phyloP scores from a whole-genome alignment of 2,329 filamentous ascomycete species.

The Trichoderma pleuroti region DNA sequence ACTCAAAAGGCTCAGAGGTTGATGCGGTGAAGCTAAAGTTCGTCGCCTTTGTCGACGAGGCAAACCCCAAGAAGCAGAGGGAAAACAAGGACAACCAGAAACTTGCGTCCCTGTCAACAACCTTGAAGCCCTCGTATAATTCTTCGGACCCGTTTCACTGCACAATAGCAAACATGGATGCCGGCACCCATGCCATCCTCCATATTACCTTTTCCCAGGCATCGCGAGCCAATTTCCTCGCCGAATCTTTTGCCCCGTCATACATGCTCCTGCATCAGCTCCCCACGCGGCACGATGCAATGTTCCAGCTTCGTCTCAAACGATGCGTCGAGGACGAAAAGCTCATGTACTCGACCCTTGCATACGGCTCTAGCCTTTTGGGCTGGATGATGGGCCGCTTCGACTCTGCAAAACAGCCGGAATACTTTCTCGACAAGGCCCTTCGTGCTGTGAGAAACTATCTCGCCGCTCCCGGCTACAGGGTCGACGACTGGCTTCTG shows the following conservation, averaged over 20 bases:
- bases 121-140: not conserved
- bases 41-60: not conserved
- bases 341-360: conserved; percentile 1
- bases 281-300: not conserved
- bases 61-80: not conserved
- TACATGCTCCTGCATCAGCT: not conserved
- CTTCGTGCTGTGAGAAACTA: not conserved
- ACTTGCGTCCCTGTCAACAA: not conserved
- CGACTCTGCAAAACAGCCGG: not conserved
- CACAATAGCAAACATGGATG: not conserved
- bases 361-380: not conserved
- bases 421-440: not conserved
- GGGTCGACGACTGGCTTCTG: not conserved
- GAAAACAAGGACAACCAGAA: not conserved
- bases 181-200: not conserved
- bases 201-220: not conserved
- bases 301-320: not conserved
- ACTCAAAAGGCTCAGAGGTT: not conserved
- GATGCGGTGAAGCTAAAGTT: not conserved
- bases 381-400: not conserved
- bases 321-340: not conserved
- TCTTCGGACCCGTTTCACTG: not conserved
- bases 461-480: not conserved
- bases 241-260: not conserved
- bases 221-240: not conserved